Evolutionary conservation across 1,284 basidiomycete genomes (phyloP), one percentile per base, ranked within the genome.

Genomic region (Mycosarcoma maydis): DNA sequence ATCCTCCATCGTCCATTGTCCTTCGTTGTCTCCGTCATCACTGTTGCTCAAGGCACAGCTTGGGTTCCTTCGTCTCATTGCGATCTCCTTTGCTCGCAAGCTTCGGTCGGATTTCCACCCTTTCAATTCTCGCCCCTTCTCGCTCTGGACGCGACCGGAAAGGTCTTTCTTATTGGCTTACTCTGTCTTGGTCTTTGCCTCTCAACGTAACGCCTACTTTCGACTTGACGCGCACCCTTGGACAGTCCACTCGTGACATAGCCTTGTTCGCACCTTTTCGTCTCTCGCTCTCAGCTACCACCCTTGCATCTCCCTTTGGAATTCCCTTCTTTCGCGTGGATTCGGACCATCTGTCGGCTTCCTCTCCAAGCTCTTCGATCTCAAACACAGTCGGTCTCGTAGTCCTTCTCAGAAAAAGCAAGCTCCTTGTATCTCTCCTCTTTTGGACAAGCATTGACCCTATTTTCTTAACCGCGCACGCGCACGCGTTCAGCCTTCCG

Each of bases 391-490:
- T 33, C 33, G 22, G 30, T 36, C 40, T 19, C 10, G 7, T 32
- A 22, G 26, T 5, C n/a, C 45, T 27, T 27, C 16, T 27, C 33
- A 29, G 42, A 53, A 39, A 62, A 50, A 55, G n/a, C n/a, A n/a
- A 50, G 52, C 46, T 46, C 46, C 20, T 29, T 22, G 38, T 27
- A n/a, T 41, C 38, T 22, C n/a, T 19, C 24, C 20, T 42, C 38
- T 20, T 49, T 39, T 22, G 59, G 59, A 56, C 48, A 51, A 52
- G 59, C 53, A 46, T 55, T 39, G 42, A 46, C 37, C n/a, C 20
- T 17, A 33, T 14, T 16, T 17, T n/a, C n/a, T n/a, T n/a, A n/a
- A n/a, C n/a, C n/a, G n/a, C n/a, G n/a, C n/a, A n/a, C n/a, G n/a
- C 19, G 42, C 33, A 38, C 37, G 51, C 58, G 55, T 51, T 51